These are phyloP conservation scores for Botrytis sinoallii DNA, from an alignment of 2,329 filamentous ascomycete genomes.

Conservation along the genomic window DNA sequence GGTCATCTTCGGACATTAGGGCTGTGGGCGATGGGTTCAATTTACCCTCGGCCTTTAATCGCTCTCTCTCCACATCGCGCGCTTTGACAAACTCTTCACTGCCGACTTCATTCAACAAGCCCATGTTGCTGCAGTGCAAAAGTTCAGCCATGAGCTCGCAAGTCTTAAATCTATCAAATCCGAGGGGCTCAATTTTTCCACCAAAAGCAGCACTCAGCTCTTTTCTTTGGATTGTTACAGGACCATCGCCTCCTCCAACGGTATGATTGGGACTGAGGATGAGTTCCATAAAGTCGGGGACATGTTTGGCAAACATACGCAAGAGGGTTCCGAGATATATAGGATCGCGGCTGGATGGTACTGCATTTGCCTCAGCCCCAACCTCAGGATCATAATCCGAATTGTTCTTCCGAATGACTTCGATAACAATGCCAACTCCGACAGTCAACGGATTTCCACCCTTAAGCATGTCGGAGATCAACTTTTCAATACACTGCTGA, in stretches of 20 bases:
- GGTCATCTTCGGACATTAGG: slow-evolving; percentile 55
- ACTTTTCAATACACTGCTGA: slow-evolving; percentile 71
- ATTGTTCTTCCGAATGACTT: slow-evolving; percentile 98
- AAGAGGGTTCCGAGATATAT: slow-evolving; percentile 93
- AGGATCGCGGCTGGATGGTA: slow-evolving; percentile 82
- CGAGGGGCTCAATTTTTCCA: slow-evolving; percentile 84
- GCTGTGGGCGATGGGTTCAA: slow-evolving; percentile 47
- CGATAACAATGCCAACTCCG: slow-evolving; percentile 94
- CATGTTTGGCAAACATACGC: slow-evolving; percentile 82
- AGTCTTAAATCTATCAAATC: slow-evolving; percentile 97
- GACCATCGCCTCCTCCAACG: slow-evolving; percentile 53
- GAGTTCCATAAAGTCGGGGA: slow-evolving; percentile 89
- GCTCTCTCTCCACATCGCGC: slow-evolving; percentile 78
- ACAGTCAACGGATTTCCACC: slow-evolving; percentile 94
- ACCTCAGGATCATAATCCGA: slow-evolving; percentile 97
- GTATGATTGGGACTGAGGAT: slow-evolving; percentile 71
- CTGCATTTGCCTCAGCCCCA: slow-evolving; percentile 72
- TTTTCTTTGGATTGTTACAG: slow-evolving; percentile 63
- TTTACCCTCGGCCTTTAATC: slow-evolving; percentile 72
- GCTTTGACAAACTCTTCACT: slow-evolving; percentile 81
- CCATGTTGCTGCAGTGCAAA: slow-evolving; percentile 98
- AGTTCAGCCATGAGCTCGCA: slow-evolving; percentile 98
- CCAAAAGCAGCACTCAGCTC: slow-evolving; percentile 86
- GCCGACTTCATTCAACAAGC: slow-evolving; percentile 83
- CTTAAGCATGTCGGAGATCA: slow-evolving; percentile 89